Base-by-base conservation (phyloP, 2,329 filamentous ascomycete species). In the Talaromyces amestolkiae region DNA sequence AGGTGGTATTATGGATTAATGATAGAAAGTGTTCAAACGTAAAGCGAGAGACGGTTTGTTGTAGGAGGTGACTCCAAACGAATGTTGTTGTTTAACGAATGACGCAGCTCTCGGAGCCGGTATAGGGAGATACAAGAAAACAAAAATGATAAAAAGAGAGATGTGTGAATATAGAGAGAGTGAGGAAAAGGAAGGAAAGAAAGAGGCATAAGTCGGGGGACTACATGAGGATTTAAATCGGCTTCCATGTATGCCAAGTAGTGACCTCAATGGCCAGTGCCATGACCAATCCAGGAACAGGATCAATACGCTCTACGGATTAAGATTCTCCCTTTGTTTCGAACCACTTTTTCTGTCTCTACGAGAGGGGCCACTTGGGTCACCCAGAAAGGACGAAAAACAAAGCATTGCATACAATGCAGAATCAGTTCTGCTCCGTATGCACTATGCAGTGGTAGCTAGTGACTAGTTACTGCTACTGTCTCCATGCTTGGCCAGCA, bases 11-110 rank as follows among this genome's bases (percentile, higher is more conserved):
- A 68, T 67, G 64, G 66, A 56, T 63, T 67, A 67, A 69, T 60
- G 61, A 65, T 31, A 47, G 65, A 51, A 47, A 41, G 53, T 31
- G 19, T 56, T 45, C 17, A 41, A 59, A 45, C 39, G 60, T 27
- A n/a, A 31, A 58, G 43, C 37, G 51, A 66, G 22, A 37, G 83
- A 79, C 79, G 77, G 77, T 65, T 68, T 31, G 19, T 58, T 47
- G n/a, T 47, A 63, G 37, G 41, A 59, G 39, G 17, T 41, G 5
- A 64, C 19, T 31, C 54, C 62, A 59, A 66, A 61, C 35, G 59
- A 66, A 39, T 45, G 60, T 58, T 27, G 47, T 27, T 41, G 54
- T 39, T 68, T 66, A 67, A 69, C 70, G 68, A 70, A 61, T 61
- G 68, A 64, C 65, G 45, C 56, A 65, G 60, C 62, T 60, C 39